Evolutionary conservation across 257 asterid genomes (phyloP), one percentile per base, ranked within the genome.

Genomic region (Fraxinus pennsylvanica): DNA sequence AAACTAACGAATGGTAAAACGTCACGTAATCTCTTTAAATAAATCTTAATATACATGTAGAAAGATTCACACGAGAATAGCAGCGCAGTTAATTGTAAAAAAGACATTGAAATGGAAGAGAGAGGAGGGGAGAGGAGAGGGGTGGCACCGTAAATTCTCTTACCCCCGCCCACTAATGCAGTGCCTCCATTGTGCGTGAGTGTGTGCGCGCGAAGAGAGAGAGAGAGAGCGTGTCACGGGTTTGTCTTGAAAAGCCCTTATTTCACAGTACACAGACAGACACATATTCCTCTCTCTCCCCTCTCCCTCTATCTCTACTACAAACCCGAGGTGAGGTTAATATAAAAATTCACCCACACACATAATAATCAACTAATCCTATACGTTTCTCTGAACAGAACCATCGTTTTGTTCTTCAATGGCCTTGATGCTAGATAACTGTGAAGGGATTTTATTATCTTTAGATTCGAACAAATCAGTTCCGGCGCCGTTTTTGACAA

Each of bases 191-290:
- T 43, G 52, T 43, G 52, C 52, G 52, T 43, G 52, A 43, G 52
- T 43, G 75, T 80, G 82, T 36, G 78, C 71, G 88, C 74, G 81
- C 81, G 82, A 80, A 47, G 61, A 45, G 65, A 15, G 72, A 45
- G 74, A 6, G 72, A 27, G 77, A 2, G 52, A 3, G 52, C 35
- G 72, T 33, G 96, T 95, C 99, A 93, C 99, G 99, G 99, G 97
- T 91, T 93, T 91, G 92, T 91, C 97, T 95, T 88, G 98, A 92
- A 92, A 88, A 72, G 86, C 94, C 92, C 98, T 91, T 87, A 83
- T 72, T 90, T 87, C 92, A 87, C 88, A 91, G 87, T 88, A 74
- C 91, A 88, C 96, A 90, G 77, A 87, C 91, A 91, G 92, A 90
- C 97, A 93, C 98, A 90, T 91, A 93, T 93, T 93, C 97, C 87